phyloP scores from a whole-genome alignment of 768 basidiomycete genomes.

The Lactarius sp. region DNA sequence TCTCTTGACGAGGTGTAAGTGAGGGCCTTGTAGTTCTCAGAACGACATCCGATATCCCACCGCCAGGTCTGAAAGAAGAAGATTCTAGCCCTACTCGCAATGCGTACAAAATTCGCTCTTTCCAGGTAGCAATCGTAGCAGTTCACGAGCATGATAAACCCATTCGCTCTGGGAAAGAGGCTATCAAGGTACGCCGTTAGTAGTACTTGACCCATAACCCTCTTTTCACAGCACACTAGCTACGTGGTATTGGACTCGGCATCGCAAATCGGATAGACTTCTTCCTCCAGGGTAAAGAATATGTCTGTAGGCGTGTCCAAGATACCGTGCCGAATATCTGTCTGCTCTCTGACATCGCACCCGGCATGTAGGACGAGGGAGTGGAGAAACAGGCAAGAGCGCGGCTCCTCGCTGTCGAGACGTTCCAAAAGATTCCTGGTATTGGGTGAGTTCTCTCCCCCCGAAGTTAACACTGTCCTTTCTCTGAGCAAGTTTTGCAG shows the following conservation, averaged over 20 bases:
- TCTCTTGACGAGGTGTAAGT: constrained; percentile 42
- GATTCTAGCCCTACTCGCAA: constrained; percentile 19
- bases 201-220: background rate
- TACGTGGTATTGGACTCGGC: constrained; percentile 24
- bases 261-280: constrained; percentile 26
- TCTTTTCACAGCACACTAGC: constrained; percentile 2
- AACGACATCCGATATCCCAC: background rate
- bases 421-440: constrained; percentile 39
- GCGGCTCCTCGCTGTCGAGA: constrained; percentile 29
- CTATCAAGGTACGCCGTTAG: constrained; percentile 17
- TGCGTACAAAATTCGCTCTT: constrained; percentile 27
- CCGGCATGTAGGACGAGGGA: constrained; percentile 17
- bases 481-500: constrained; percentile 16
- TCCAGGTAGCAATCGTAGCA: constrained; percentile 18
- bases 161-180: constrained; percentile 22
- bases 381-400: constrained; percentile 29
- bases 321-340: background rate
- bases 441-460: constrained; percentile 41
- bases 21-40: background rate
- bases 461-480: background rate
- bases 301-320: constrained; percentile 23
- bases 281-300: constrained; percentile 22
- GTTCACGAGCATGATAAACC: constrained; percentile 12
- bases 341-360: background rate
- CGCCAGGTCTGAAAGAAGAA: constrained; percentile 23